Base-by-base conservation (phyloP, 177 flowering plant genomes). In the Vitis hybrid region DNA sequence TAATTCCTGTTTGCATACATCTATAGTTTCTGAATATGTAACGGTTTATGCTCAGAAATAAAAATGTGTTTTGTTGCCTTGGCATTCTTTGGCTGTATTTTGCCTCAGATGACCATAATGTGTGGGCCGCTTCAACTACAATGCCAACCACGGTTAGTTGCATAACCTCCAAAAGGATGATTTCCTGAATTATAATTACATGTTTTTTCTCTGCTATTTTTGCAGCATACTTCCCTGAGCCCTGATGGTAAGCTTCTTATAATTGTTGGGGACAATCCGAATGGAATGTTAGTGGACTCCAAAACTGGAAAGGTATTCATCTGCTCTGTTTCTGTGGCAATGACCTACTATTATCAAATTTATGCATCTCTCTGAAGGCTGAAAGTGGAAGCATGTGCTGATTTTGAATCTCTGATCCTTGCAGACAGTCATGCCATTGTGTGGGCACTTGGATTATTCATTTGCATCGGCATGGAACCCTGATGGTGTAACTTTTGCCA, bases 401-500 rank as follows among this genome's bases (percentile, higher is more conserved):
- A 56, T 8, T 49, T 34, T 58, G 52, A 56, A 17, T 23, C 55
- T 54, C 45, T 17, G 10, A 55, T 63, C 4, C 21, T 40, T 76
- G 79, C 86, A 92, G 97, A 75, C 84, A 0, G 63, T 88, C 45
- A 70, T 60, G 15, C 5, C 84, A 10, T 78, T 92, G 50, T 49
- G 65, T 66, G 97, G 95, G 15, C 97, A 92, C 73, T 66, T 82
- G 77, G 97, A 92, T 78, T 92, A 56, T 81, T 92, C 97, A 23
- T 92, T 92, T 79, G 97, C 97, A 52, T 86, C 97, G 4, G 93
- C 91, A 23, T 92, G 97, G 97, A 88, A 89, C 75, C 97, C 97
- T 0, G 79, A 88, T 74, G 97, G 97, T 52, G 58, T 75, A 40
- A 88, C 84, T 12, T 87, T 92, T 65, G 97, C 97, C 19, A 92